Conservation (phyloP, 2,329 filamentous ascomycete species). For the Penicillium hordei region DNA sequence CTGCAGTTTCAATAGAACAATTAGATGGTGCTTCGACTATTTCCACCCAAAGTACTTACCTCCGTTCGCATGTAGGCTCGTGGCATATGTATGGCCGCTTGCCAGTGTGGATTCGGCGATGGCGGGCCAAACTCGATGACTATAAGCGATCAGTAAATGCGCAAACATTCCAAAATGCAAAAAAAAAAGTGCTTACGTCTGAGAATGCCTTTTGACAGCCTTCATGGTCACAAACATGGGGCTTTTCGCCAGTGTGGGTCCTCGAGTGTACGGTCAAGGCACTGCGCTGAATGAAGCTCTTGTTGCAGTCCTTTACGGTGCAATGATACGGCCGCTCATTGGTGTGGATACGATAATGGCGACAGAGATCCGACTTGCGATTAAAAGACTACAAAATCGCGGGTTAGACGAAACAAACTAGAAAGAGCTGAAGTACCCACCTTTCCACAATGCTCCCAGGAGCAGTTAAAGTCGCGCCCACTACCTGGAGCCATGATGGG, state of each 20-base stretch:
- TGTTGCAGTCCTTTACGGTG: constrained; percentile 46
- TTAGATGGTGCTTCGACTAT: background rate
- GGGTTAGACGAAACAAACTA: background rate
- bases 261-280: constrained; percentile 49
- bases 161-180: background rate
- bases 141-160: constrained; percentile 16
- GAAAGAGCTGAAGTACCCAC: constrained; percentile 25
- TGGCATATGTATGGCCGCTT: constrained; percentile 43
- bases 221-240: constrained; percentile 45
- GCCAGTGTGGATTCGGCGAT: constrained; percentile 43
- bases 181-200: constrained; percentile 35
- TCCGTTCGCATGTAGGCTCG: constrained; percentile 41
- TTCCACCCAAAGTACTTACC: constrained; percentile 25
- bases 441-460: constrained; percentile 47
- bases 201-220: constrained; percentile 47
- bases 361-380: constrained; percentile 50
- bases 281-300: constrained; percentile 51
- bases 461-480: constrained; percentile 46
- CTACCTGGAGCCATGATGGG: constrained; percentile 41
- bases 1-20: constrained; percentile 21
- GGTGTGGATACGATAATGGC: constrained; percentile 50
- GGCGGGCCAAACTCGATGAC: constrained; percentile 44
- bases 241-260: constrained; percentile 48
- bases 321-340: constrained; percentile 51
- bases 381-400: constrained; percentile 44